Percentiles rank a stretch among this genome's conserved stretches.
Evolutionary conservation across 108 stramenopile species (phyloP).

Genomic region (Schizochytrium sp.): DNA sequence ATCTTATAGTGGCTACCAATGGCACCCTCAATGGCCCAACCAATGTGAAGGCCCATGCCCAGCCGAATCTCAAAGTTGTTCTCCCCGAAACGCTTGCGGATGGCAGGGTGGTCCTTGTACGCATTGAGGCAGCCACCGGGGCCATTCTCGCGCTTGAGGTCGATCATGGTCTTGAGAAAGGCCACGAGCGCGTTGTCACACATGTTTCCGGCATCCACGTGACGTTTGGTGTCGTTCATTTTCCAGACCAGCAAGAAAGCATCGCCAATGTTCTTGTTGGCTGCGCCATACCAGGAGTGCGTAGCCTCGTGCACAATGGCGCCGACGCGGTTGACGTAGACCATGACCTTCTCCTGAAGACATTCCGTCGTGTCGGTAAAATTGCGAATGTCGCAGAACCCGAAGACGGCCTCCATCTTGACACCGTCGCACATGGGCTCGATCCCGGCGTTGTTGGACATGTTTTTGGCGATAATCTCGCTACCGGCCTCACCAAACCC

Average conservation of each 20-base stretch:
- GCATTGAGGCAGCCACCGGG: conserved; percentile 20
- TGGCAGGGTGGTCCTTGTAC: conserved; percentile 47
- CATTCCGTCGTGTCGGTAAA: conserved; percentile 69
- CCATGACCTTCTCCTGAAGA: conserved; percentile 83
- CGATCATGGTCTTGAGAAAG: conserved; percentile 26
- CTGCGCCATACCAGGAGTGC: conserved; percentile 77
- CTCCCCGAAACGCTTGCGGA: conserved; percentile 60
- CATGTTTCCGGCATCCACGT: neutral
- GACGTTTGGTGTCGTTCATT: conserved; percentile 48
- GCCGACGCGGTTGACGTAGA: conserved; percentile 87
- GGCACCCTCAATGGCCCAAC: conserved; percentile 96
- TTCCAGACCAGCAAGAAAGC: conserved; percentile 88
- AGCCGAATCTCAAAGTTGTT: conserved; percentile 62
- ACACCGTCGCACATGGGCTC: conserved; percentile 79
- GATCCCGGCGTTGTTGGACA: conserved; percentile 59
- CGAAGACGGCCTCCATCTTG: conserved; percentile 79
- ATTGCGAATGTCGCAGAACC: conserved; percentile 78
- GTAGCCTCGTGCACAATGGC: conserved; percentile 77
- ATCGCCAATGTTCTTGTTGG: conserved; percentile 91
- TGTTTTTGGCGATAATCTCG: conserved; percentile 86
- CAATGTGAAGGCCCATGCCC: conserved; percentile 86
- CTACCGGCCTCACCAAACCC: conserved; percentile 96
- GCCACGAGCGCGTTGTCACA: conserved; percentile 38
- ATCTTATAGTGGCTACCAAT: conserved; percentile 83
- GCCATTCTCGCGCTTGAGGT: conserved; percentile 31